Evolutionary conservation across 306 rosid genomes (phyloP).

Genomic region (Myrica gale): DNA sequence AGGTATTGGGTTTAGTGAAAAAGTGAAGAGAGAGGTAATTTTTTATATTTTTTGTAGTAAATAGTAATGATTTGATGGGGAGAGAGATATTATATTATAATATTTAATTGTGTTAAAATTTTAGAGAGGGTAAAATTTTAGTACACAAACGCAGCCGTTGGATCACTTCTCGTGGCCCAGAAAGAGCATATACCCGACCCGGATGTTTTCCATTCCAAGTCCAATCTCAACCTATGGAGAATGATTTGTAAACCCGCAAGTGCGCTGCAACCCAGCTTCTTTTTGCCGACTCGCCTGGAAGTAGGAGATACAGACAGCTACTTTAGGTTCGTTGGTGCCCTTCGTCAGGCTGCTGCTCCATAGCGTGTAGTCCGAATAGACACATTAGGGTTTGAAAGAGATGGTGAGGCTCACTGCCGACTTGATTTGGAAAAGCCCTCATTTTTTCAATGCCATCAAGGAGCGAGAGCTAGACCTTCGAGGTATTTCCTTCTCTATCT

Average conservation of each 20-base stretch:
- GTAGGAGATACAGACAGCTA: not conserved
- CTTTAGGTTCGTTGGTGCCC: slow-evolving; percentile 10
- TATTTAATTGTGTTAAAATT: too few species aligned
- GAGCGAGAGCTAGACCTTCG: slow-evolving; percentile 93
- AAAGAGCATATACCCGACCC: not conserved
- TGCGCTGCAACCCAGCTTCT: not conserved
- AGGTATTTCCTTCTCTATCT: slow-evolving; percentile 36
- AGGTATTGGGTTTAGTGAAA: too few species aligned
- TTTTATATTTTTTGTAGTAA: too few species aligned
- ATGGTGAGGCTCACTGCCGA: slow-evolving; percentile 95
- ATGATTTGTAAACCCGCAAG: not conserved
- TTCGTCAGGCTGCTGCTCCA: slow-evolving; percentile 3
- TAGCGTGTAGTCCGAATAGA: not conserved
- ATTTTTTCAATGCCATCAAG: slow-evolving; percentile 81
- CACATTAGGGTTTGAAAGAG: not conserved
- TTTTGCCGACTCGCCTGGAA: not conserved
- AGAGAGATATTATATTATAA: too few species aligned
- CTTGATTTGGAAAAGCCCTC: slow-evolving; percentile 95
- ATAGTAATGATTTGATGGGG: too few species aligned
- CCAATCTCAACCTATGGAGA: not conserved
- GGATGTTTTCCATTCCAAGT: not conserved
- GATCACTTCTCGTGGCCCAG: not conserved
- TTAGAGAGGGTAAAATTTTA: too few species aligned
- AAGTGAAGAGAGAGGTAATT: too few species aligned
- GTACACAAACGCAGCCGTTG: too few species aligned